Evolutionary conservation across 805 yeast genomes (phyloP), one percentile per base, ranked within the genome.

Genomic region (Cyberlindnera maritima): DNA sequence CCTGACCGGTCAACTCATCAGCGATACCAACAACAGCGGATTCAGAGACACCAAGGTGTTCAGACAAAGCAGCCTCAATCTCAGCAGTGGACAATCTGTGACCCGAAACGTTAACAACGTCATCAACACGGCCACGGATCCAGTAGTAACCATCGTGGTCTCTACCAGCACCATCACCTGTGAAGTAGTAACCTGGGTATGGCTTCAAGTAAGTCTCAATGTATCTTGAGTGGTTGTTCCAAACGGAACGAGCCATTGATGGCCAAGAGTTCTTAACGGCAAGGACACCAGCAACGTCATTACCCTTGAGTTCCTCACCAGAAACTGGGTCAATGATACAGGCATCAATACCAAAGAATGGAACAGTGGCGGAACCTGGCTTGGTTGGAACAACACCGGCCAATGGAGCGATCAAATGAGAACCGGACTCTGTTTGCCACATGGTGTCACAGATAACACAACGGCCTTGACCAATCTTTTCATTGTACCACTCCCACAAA

Each of bases 81-180:
- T 87, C 95, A 32, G 95, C 89, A 40, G 95, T 87, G n/a, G 94
- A 85, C 59, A 87, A 73, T 65, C 95, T 75, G 71, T 87, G 95
- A 47, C 95, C 95, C 31, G 89, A 81, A 36, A 87, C 94, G 63
- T 87, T 87, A 43, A 87, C 95, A 50, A 87, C 95, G 65, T 87
- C 95, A 66, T 87, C 95, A 51, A 87, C 94, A 70, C 95, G 77
- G 47, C 95, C 95, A 60, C 85, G 67, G 55, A 87, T 85, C 91
- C 94, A 87, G 70, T 80, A 83, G 71, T 79, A 87, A 6, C 95
- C 95, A 63, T 86, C 92, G 56, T 77, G 73, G 64, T 87, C 95
- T 63, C 91, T 77, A 17, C 90, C 92, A 23, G 92, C 94, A 68
- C 95, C 95, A 68, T 87, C 96, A 60, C 96, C 96, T 1, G 94